Evolutionary conservation across 495 filamentous ascomycete genomes (phyloP), one percentile per base, ranked within the genome.

Genomic region (Aspergillus sparsus): DNA sequence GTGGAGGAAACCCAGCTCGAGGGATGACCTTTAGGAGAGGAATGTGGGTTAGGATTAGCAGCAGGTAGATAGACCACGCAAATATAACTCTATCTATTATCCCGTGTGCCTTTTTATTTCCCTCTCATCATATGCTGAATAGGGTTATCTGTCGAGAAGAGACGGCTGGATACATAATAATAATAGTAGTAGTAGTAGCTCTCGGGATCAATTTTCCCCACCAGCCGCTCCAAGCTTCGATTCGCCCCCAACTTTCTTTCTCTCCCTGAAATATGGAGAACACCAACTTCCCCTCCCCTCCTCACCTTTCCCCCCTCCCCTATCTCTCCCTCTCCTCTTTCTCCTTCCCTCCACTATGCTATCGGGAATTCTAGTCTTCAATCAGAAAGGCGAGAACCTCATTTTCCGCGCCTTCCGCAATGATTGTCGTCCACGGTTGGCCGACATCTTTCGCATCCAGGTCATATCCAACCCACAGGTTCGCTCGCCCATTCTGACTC

Each of bases 401-500:
- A 99, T 99, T 74, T 97, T 98, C 77, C 92, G 94, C 64, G 90
- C 95, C 66, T 99, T 97, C 77, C 92, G 94, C 67, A 94, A 93
- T 72, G 94, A 99, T 76, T 97, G 93, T 74, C 90, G 94, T 42
- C 94, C 94, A 18, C 90, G 94, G 16, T 89, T 99, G 46, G 93
- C 94, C 74, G 94, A 99, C 72, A 92, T 98, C 75, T 99, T 99
- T 77, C 94, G 94, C 77, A 98, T 99, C 75, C 94, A 99, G 71
- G 94, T 99, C 77, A 97, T 98, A 74, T 97, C 92, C 61, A 99
- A 99, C 73, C 89, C 94, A 58, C 92, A 97, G 74, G 94, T 98
- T 34, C 92, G 94, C 62, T 98, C 95, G 55, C 94, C 94, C 53
- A 97, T 99, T 78, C 83, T 99, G 47, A 99, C 94, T 5, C 86